Base-by-base conservation (phyloP, 805 yeast species). In the Yarrowia keelungensis region DNA sequence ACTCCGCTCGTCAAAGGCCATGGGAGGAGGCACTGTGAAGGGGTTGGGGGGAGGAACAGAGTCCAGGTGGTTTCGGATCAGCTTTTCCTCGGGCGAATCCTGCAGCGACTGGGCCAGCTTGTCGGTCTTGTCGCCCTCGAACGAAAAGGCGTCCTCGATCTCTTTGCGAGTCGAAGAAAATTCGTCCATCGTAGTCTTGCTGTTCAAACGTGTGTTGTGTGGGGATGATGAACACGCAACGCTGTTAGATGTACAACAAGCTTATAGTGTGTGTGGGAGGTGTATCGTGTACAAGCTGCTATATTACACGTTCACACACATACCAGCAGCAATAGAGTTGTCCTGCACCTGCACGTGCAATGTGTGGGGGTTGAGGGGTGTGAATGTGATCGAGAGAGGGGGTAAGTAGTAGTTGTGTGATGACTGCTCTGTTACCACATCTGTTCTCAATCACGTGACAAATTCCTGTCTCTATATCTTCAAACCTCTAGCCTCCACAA, bases 21-120 rank as follows among this genome's bases (percentile, higher is more conserved):
- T 42, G 38, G 62, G 62, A 9, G 62, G 62, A 15, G 62, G 62
- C 38, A 56, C 62, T 2, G 47, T 41, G 62, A 56, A 56, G 11
- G 62, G 62, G 62, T 56, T 56, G 15, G 62, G 62, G 15, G 62
- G 62, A 41, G 62, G 62, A 38, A 56, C 62, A 1, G 51, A 32
- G 8, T 59, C 65, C 14, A 59, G 42, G 11, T 59, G 65, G 38
- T 35, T 35, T 10, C 65, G 65, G 36, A 59, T 59, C 65, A 59
- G 45, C 65, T 59, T 59, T 16, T 59, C 65, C 15, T 59, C 65
- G 42, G 65, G 51, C 50, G 47, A 56, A 12, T 14, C 5, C 32
- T 14, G 59, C 3, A 39, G 61, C n/a, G 46, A 39, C 14, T 38
- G 10, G 16, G 61, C 61, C 9, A 39, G 46, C 4, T 14, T 8